Percentiles rank a stretch among this genome's conserved stretches.
These are phyloP conservation scores for Carallia pectinifolia DNA, from an alignment of 345 rosid genomes.

Conservation along the genomic window DNA sequence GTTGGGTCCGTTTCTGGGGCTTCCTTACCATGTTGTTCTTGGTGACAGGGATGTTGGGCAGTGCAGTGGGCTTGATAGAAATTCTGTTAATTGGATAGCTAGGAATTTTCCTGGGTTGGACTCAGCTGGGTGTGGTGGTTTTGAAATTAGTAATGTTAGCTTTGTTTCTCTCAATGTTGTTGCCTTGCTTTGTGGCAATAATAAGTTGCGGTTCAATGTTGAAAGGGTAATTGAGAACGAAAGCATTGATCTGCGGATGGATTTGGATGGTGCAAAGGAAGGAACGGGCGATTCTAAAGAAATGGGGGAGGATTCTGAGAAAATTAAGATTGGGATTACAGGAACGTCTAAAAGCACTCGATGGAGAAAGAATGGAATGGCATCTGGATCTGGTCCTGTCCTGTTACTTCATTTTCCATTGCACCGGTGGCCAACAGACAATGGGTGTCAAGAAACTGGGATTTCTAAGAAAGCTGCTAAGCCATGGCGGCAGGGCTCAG, in stretches of 20 bases:
- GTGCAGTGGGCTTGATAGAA: slow-evolving; percentile 40
- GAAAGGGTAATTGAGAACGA: slow-evolving; percentile 59
- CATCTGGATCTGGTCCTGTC: slow-evolving; percentile 53
- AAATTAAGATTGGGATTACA: neutral
- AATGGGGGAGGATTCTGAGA: slow-evolving; percentile 2
- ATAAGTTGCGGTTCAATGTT: slow-evolving; percentile 41
- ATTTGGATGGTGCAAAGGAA: slow-evolving; percentile 11
- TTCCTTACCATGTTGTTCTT: slow-evolving; percentile 55
- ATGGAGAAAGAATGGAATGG: slow-evolving; percentile 41
- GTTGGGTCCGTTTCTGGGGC: slow-evolving; percentile 44
- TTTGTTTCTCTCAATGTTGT: slow-evolving; percentile 60
- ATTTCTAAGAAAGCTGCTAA: slow-evolving; percentile 15
- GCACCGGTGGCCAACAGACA: slow-evolving; percentile 21
- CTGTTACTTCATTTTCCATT: slow-evolving; percentile 62
- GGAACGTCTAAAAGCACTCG: slow-evolving; percentile 13
- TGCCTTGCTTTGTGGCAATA: slow-evolving; percentile 52
- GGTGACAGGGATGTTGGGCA: slow-evolving; percentile 64
- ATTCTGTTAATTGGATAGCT: slow-evolving; percentile 45
- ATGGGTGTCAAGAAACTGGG: slow-evolving; percentile 8
- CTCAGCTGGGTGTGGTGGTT: slow-evolving; percentile 56
- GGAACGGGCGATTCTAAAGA: slow-evolving; percentile 11
- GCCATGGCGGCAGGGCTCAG: slow-evolving; percentile 5
- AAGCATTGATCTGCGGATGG: slow-evolving; percentile 34
- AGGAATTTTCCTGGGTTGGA: slow-evolving; percentile 58
- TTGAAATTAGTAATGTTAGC: slow-evolving; percentile 53